Evolutionary conservation across 2,329 filamentous ascomycete species (phyloP).

Genomic region (Grosmannia penicillata): DNA sequence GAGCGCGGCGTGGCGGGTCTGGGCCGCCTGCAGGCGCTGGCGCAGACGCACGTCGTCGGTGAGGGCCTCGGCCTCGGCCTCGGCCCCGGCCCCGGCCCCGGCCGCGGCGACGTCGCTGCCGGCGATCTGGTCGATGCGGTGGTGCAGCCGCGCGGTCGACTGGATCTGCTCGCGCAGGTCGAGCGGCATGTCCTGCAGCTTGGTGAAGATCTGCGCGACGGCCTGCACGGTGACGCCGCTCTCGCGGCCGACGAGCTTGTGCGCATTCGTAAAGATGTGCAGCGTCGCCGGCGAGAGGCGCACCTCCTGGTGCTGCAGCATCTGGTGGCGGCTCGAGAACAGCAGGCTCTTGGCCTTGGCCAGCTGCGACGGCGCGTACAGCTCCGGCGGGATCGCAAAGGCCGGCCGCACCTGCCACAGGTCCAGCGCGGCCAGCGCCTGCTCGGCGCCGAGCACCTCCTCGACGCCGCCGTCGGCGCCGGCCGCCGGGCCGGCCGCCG

Average conservation of each 20-base stretch:
- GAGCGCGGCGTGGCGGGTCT: slow-evolving; percentile 40
- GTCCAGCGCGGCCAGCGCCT: slow-evolving; percentile 31
- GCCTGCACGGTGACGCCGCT: slow-evolving; percentile 53
- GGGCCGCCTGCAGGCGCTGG: slow-evolving; percentile 38
- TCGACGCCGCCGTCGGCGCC: slow-evolving; percentile 16
- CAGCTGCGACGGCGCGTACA: slow-evolving; percentile 18
- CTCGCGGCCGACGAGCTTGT: slow-evolving; percentile 56
- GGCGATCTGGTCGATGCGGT: slow-evolving; percentile 51
- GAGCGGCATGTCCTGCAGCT: slow-evolving; percentile 51
- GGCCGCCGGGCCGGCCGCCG: slow-evolving; percentile 10
- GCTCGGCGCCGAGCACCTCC: slow-evolving; percentile 17
- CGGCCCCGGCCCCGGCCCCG: background rate
- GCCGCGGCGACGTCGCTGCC: slow-evolving; percentile 30
- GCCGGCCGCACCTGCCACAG: slow-evolving; percentile 31
- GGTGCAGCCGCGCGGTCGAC: slow-evolving; percentile 49
- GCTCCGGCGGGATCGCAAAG: slow-evolving; percentile 11
- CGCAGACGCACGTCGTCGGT: slow-evolving; percentile 42
- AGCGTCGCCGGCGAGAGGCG: slow-evolving; percentile 57
- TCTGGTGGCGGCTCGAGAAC: slow-evolving; percentile 44
- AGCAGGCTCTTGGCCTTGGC: slow-evolving; percentile 30
- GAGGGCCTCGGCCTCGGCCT: slow-evolving; percentile 19
- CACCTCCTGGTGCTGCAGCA: slow-evolving; percentile 49
- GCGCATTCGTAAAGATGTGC: slow-evolving; percentile 56
- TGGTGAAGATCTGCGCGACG: slow-evolving; percentile 57
- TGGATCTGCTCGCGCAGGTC: slow-evolving; percentile 54